Conservation (phyloP, 2,329 filamentous ascomycete genomes). For the Fusarium anguioides region DNA sequence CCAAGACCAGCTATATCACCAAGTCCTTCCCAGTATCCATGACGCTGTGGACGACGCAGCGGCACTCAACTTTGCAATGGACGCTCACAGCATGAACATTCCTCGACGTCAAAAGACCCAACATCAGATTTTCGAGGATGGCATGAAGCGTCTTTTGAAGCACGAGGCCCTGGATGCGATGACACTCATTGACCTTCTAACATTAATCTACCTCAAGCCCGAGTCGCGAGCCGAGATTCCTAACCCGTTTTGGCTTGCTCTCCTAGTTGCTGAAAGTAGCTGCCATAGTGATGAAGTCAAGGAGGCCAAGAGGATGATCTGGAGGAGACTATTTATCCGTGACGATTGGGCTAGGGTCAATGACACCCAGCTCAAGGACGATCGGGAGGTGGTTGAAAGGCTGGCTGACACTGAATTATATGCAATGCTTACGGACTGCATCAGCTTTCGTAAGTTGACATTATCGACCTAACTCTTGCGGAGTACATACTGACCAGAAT, state of each 20-base stretch:
- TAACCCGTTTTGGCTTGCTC: conserved; percentile 79
- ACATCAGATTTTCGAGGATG: conserved; percentile 76
- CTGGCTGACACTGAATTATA: conserved; percentile 76
- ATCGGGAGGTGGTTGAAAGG: conserved; percentile 71
- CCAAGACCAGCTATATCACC: conserved; percentile 81
- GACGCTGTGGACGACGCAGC: conserved; percentile 83
- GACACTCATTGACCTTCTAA: conserved; percentile 79
- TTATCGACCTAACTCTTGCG: background rate
- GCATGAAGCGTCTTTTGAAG: conserved; percentile 75
- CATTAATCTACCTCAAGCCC: conserved; percentile 69
- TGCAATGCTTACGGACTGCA: conserved; percentile 71
- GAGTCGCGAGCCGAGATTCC: conserved; percentile 64
- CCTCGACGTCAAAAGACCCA: conserved; percentile 72
- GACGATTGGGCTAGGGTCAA: conserved; percentile 89
- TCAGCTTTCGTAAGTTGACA: conserved; percentile 69
- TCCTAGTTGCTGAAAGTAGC: conserved; percentile 68
- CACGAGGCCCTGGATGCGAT: conserved; percentile 77
- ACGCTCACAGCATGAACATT: conserved; percentile 68
- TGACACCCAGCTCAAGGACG: conserved; percentile 78
- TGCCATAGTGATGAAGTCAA: conserved; percentile 67
- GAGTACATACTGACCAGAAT: conserved; percentile 45
- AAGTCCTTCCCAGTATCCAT: conserved; percentile 74
- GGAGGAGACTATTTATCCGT: conserved; percentile 85
- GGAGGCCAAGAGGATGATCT: conserved; percentile 74
- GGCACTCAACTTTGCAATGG: conserved; percentile 79